Conservation (phyloP, 257 asterid genomes). For the Nemophila menziesii region DNA sequence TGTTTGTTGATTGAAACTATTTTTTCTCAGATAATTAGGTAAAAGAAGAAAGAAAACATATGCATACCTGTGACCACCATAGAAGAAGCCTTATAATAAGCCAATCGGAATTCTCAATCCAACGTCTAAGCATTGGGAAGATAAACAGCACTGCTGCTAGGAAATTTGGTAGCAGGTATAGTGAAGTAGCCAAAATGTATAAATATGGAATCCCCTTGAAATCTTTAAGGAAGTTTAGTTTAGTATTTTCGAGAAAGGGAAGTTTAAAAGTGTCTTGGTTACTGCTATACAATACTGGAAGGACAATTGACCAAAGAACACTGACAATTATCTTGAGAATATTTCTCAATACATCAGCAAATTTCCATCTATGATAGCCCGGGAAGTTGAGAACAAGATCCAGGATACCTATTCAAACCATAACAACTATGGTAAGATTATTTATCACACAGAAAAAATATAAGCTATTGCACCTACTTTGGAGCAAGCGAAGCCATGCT, state of each 20-base stretch:
- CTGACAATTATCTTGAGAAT: constrained; percentile 71
- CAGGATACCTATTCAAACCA: constrained; percentile 50
- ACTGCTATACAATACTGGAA: constrained; percentile 59
- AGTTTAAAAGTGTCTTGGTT: constrained; percentile 35
- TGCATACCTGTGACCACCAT: constrained; percentile 96
- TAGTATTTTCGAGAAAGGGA: constrained; percentile 22
- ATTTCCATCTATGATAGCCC: constrained; percentile 82
- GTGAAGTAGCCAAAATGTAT: constrained; percentile 60
- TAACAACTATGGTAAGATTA: background rate
- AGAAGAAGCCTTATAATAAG: constrained; percentile 71
- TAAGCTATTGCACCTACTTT: constrained; percentile 63
- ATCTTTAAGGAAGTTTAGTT: constrained; percentile 54
- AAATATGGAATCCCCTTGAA: constrained; percentile 82
- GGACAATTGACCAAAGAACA: constrained; percentile 73
- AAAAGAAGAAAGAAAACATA: constrained; percentile 13
- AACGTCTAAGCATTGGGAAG: constrained; percentile 90
- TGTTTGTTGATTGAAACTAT: constrained; percentile 13
- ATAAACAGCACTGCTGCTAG: constrained; percentile 59
- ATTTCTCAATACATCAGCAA: constrained; percentile 57
- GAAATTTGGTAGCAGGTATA: constrained; percentile 76
- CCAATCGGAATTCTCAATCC: constrained; percentile 96
- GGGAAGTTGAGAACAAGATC: constrained; percentile 83
- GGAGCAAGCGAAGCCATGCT: constrained; percentile 74
- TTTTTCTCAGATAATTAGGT: background rate
- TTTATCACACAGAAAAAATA: too few relatives aligned